These are phyloP conservation scores for Leishmania gerbilli DNA, from an alignment of 208 protist genomes.

Conservation along the genomic window DNA sequence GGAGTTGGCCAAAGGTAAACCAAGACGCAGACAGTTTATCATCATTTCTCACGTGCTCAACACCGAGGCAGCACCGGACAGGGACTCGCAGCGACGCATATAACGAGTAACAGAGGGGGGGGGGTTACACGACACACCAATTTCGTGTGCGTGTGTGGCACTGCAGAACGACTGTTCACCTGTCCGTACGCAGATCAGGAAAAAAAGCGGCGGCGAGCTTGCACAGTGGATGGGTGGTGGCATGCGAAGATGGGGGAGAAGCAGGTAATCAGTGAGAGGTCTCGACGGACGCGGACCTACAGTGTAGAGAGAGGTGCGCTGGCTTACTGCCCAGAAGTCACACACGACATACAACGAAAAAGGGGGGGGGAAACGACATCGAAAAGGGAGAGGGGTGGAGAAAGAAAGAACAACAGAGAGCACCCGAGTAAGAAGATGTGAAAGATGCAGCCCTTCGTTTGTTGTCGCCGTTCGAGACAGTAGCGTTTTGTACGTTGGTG, in stretches of 20 bases:
- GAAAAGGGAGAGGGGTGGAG: not conserved
- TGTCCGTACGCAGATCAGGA: not conserved
- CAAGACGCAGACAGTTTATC: not conserved
- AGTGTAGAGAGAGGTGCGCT: not conserved
- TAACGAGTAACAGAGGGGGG: not conserved
- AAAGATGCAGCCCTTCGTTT: not conserved
- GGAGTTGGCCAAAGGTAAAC: not conserved
- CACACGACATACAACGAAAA: not conserved
- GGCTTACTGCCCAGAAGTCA: not conserved
- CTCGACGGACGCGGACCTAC: not conserved
- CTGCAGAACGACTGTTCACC: not conserved
- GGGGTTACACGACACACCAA: not conserved
- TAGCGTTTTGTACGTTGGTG: constrained; percentile 4
- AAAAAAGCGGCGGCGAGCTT: not conserved
- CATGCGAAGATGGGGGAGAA: not conserved
- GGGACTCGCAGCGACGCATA: not conserved
- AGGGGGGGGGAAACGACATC: not conserved
- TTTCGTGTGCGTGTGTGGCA: not conserved
- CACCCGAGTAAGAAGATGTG: not conserved
- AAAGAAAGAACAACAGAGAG: constrained; percentile 4
- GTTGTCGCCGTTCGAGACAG: not conserved
- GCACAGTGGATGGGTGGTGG: not conserved
- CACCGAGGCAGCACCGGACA: not conserved
- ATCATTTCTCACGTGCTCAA: not conserved
- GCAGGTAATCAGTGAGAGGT: not conserved